Base-by-base conservation (phyloP, 768 basidiomycete species). In the Leucosporidium yakuticum region DNA sequence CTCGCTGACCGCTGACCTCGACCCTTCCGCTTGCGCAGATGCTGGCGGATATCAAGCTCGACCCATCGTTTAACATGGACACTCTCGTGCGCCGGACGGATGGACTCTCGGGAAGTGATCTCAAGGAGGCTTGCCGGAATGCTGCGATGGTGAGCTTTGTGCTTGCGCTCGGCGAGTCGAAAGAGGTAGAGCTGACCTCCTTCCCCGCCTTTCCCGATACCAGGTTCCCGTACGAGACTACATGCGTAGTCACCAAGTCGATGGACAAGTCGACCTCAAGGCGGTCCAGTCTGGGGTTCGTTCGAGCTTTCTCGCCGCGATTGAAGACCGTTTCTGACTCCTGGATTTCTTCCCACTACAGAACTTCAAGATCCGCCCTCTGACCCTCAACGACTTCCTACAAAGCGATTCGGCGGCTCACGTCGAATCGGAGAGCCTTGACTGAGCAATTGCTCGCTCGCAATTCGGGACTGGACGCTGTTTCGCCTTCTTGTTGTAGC, bases 51-150 rank as follows among this genome's bases (percentile, higher is more conserved):
- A 90, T 91, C 4, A 81, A 82, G 48, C 81, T 93, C 0, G 83
- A 84, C 7, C 80, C 86, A 0, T 79, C 81, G 4, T 87, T 96
- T 76, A 81, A 85, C 0, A 74, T 94, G 23, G 77, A 82, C 14
- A 59, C 76, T 1, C 83, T 99, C 6, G 92, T 91, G 4, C 79
- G 82, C 23, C 81, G 83, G 39, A 85, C 92, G 1, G 85, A 85
- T 27, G 89, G 90, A 2, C 80, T 86, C 31, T 94, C 92, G 2
- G 94, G 95, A 6, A 92, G 91, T 4, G 95, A 97, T 78, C 80
- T 98, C 63, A 85, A 87, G 74, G 95, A 99, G 79, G 81, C 94
- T 20, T 97, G 94, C 78, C 83, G 95, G 63, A 92, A 87, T 73
- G 94, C 95, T 1, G 93, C 91, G 0, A 95, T 97, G 92, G 84